Percentiles rank a stretch among this genome's conserved stretches.
phyloP scores from a whole-genome alignment of 495 filamentous ascomycete genomes.

The Trichoderma virens region DNA sequence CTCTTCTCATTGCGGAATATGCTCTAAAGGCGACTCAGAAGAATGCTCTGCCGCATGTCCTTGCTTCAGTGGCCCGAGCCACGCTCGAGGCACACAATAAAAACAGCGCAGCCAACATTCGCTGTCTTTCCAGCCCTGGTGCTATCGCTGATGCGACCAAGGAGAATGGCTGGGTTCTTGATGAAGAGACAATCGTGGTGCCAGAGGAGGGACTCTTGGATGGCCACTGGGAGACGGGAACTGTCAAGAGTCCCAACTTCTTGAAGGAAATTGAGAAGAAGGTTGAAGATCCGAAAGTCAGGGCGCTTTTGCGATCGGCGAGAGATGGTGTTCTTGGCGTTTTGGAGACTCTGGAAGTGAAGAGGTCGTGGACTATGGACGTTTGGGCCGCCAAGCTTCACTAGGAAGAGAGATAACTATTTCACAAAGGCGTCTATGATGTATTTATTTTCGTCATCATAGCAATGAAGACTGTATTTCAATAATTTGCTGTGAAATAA shows the following conservation, averaged over 20 bases:
- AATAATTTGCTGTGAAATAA: no score
- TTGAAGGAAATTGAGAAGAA: constrained; percentile 22
- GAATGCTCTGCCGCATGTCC: constrained; percentile 32
- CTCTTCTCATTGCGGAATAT: constrained; percentile 33
- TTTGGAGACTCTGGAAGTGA: constrained; percentile 24
- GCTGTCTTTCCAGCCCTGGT: constrained; percentile 14
- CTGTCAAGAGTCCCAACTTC: constrained; percentile 20
- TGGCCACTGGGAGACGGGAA: constrained; percentile 37
- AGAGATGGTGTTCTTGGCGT: constrained; percentile 28
- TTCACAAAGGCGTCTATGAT: no score
- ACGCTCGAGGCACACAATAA: constrained; percentile 16
- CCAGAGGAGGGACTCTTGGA: constrained; percentile 33
- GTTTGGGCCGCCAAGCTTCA: constrained; percentile 36
- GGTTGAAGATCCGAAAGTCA: constrained; percentile 28
- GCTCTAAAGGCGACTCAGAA: constrained; percentile 23
- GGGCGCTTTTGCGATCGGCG: constrained; percentile 24
- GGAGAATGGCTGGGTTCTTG: constrained; percentile 22
- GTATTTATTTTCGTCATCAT: no score
- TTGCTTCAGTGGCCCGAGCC: constrained; percentile 31
- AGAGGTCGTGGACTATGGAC: constrained; percentile 39
- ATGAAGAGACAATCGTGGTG: constrained; percentile 23
- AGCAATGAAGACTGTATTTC: no score
- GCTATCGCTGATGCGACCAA: constrained; percentile 15
- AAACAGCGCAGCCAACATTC: constrained; percentile 17
- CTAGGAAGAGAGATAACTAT: no score